These are phyloP conservation scores for Punctularia strigosozonata DNA, from an alignment of 768 basidiomycete species.

Conservation along the genomic window DNA sequence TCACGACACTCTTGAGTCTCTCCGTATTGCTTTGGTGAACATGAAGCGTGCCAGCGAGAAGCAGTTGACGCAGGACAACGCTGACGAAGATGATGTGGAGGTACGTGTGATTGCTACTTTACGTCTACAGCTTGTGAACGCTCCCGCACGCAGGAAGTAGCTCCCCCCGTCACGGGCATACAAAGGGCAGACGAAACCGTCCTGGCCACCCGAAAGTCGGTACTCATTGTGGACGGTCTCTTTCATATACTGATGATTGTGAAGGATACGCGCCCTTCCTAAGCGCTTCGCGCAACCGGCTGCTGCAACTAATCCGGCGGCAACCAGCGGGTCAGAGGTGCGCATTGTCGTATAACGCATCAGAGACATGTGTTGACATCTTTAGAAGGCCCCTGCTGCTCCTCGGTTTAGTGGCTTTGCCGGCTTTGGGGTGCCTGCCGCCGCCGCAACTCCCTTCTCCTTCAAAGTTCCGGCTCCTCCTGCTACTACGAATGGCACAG, in stretches of 20 bases:
- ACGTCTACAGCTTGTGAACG: constrained; percentile 1
- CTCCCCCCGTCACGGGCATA: constrained; percentile 30
- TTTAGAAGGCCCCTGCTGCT: constrained; percentile 12
- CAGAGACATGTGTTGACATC: no score
- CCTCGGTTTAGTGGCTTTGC: constrained; percentile 40
- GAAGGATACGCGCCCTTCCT: no score
- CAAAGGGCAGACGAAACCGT: constrained; percentile 47
- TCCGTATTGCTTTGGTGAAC: no score
- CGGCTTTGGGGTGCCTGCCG: constrained; percentile 33
- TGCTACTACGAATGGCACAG: constrained; percentile 5
- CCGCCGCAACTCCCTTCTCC: constrained; percentile 1
- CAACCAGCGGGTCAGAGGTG: no score
- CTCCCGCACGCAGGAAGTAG: constrained; percentile 25
- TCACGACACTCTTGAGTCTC: no score
- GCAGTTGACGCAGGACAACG: constrained; percentile 50
- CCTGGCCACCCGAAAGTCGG: constrained; percentile 48
- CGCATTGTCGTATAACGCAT: no score
- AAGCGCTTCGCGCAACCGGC: no score
- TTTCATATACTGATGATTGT: no score
- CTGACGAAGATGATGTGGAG: constrained; percentile 26
- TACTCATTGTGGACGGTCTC: constrained; percentile 6
- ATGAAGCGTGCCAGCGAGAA: constrained; percentile 74
- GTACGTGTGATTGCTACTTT: constrained; percentile 4
- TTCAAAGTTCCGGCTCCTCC: constrained; percentile 2
- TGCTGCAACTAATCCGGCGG: no score